Evolutionary conservation across 148 eudicot species (phyloP), one percentile per base, ranked within the genome.

Genomic region (Limonium bicolor): DNA sequence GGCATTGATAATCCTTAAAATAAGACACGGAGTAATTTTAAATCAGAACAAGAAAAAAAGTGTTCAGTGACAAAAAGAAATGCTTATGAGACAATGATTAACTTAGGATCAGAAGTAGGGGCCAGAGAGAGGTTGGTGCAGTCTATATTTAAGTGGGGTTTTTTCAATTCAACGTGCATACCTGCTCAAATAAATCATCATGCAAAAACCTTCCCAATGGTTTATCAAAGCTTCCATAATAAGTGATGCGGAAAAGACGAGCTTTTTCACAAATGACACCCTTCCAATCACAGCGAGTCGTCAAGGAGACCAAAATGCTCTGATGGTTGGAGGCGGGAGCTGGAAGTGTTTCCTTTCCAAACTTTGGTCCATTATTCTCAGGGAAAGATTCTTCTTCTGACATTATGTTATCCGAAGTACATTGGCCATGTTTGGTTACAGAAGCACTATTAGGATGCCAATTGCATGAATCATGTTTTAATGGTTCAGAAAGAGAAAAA

Each of bases 211-310:
- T 73, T 35, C 99, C 95, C 10, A 90, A 65, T 47, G 99, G 99
- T 65, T 90, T 90, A 70, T 90, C 99, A 66, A 74, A 90, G 42
- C 70, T 63, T 5, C 95, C 94, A 59, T 90, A 90, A 29, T 75
- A 90, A 54, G 67, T 85, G 22, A 90, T 72, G 37, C 99, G 93
- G 36, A 85, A 65, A 29, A 85, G 86, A 10, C 82, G 68, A 43
- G 99, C 75, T 27, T 94, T 79, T 58, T 85, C 99, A 63, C 95
- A 90, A 25, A 90, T 74, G 46, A 72, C 66, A 67, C 86, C 99
- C 62, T 78, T 78, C 31, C 71, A 60, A 37, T 84, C 81, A 66
- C 88, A 77, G 9, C 72, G 76, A 61, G 95, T 85, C 32, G 99
- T 84, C 61, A 75, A 90, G 14, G 99, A 78, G 10, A 90, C 99